phyloP scores from a whole-genome alignment of 2,329 filamentous ascomycete genomes.

The Sordariomycetes sp. region DNA sequence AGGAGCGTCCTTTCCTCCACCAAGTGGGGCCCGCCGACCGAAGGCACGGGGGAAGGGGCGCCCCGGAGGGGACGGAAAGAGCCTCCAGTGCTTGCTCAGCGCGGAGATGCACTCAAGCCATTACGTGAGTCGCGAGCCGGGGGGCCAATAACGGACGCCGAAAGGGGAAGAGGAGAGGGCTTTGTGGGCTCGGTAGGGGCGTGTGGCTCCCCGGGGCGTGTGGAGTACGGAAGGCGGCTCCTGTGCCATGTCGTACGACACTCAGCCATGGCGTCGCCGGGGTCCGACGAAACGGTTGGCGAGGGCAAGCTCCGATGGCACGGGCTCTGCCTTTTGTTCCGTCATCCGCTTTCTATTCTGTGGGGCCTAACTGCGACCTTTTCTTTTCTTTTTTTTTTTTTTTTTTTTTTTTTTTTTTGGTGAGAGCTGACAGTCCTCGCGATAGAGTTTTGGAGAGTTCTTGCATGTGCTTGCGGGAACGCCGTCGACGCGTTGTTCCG shows the following conservation, averaged over 20 bases:
- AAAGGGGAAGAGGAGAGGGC: background rate
- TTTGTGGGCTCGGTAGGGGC: background rate
- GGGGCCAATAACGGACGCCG: background rate
- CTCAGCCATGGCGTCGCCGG: background rate
- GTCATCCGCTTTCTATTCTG: background rate
- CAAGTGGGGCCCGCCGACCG: background rate
- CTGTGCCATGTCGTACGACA: background rate
- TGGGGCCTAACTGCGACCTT: background rate
- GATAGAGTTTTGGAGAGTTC: no score
- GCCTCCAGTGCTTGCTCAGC: no score
- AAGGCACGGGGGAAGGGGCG: background rate
- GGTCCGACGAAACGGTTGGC: background rate
- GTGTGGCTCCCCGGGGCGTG: background rate
- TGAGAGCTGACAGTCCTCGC: no score
- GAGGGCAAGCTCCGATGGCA: background rate
- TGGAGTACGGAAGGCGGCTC: background rate
- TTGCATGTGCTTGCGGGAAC: no score
- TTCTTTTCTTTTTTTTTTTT: no score
- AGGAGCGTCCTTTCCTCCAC: background rate
- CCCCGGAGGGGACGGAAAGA: background rate
- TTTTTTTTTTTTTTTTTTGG: no score
- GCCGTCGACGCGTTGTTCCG: background rate
- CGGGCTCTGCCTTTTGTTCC: no score
- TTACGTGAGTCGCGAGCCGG: no score
- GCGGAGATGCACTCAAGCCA: no score